Evolutionary conservation across 2,329 filamentous ascomycete genomes (phyloP), one percentile per base, ranked within the genome.

Genomic region (Harringtonia lauricola): DNA sequence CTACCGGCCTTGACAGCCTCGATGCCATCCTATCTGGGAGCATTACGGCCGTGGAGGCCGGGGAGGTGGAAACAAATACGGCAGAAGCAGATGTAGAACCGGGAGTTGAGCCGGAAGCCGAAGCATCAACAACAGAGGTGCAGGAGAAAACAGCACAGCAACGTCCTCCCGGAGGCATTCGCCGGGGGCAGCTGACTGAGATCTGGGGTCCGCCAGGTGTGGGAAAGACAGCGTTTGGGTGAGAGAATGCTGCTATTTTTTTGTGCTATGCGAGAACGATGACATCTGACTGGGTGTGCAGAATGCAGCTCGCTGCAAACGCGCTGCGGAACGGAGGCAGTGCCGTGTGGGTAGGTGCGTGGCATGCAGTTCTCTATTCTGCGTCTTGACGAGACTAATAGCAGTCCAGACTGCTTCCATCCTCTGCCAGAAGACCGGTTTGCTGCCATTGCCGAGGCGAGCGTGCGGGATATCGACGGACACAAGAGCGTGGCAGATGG

Each of bases 141-240:
- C 36, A 24, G 8, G 8, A 29, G 31, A 12, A 13, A 9, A 13
- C 42, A 19, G n/a, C 42, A 40, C 21, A 36, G 47, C 26, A 22
- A 4, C 17, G 30, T 2, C 43, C 41, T 10, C 51, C 48, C 43
- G 71, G 73, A 17, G 88, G 87, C 4, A 68, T 94, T 39, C 73
- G 73, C 47, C 76, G 80, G 45, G 86, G 88, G 14, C 84, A 87
- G 59, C 71, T 95, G 35, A 85, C 84, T 4, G 90, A 96, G 61
- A 66, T 95, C 40, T 94, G 86, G 74, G 90, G 90, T 1, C 87
- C 89, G 12, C 83, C 86, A 9, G 89, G 88, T 2, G 76, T 76
- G 22, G 90, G 89, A 26, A 95, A 94, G 68, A 94, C 87, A 4
- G 72, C 82, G 13, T 67, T 95, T 53, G 84, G 81, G 84, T 90